A percentile compares a stretch with the other conserved stretches of the same genome.
Conservation (phyloP, 1,284 basidiomycete genomes). For the Exsudoporus floridanus region DNA sequence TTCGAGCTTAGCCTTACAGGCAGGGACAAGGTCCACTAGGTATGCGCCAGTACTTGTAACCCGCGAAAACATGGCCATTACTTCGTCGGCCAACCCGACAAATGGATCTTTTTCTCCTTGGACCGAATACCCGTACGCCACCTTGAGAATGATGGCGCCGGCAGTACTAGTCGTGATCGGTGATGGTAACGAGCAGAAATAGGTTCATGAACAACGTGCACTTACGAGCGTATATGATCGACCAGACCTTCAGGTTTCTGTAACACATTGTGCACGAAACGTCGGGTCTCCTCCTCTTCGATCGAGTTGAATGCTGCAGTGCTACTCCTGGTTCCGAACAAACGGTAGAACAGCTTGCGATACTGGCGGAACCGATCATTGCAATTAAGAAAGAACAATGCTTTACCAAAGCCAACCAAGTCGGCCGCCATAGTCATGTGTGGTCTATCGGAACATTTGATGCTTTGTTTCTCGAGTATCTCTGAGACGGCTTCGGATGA, state of each 20-base stretch:
- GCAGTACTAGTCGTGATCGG: constrained; percentile 8
- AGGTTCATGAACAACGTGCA: constrained; percentile 5
- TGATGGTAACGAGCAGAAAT: background rate
- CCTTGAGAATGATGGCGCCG: constrained; percentile 19
- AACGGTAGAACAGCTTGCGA: constrained; percentile 25
- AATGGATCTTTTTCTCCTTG: constrained; percentile 29
- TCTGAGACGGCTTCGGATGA: constrained; percentile 17
- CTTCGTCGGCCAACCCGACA: constrained; percentile 25
- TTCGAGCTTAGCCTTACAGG: constrained; percentile 14
- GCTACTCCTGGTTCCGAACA: constrained; percentile 29
- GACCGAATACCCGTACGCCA: constrained; percentile 27
- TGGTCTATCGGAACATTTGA: constrained; percentile 27
- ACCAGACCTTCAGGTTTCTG: constrained; percentile 14
- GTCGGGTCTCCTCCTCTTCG: constrained; percentile 23
- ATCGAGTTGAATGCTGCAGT: constrained; percentile 11
- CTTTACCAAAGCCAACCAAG: constrained; percentile 26
- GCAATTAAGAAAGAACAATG: constrained; percentile 21
- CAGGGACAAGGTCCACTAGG: constrained; percentile 34
- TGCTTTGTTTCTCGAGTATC: constrained; percentile 32
- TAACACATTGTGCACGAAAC: constrained; percentile 28
- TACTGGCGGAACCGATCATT: constrained; percentile 21
- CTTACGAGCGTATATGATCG: constrained; percentile 25
- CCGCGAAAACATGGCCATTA: constrained; percentile 14
- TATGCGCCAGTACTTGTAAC: constrained; percentile 24
- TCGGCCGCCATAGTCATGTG: constrained; percentile 26